Evolutionary conservation across 371 early-diverging fungal species (phyloP), one percentile per base, ranked within the genome.

Genomic region (Mortierella sp.): DNA sequence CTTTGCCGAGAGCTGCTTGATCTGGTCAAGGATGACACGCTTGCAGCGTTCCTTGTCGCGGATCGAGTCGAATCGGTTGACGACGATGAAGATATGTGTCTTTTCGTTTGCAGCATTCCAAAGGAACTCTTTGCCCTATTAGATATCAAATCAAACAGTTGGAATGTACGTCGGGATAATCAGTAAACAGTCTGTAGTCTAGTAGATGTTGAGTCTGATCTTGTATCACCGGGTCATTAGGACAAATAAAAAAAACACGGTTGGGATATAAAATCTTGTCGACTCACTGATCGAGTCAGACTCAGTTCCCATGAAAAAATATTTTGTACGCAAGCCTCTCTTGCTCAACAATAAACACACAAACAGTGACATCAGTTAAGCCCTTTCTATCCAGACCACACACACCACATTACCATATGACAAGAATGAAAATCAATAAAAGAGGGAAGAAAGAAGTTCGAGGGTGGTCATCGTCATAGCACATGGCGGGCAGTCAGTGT

Each of bases 21-120:
- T 97, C 87, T 99, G 99, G 57, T 96, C 95, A 22, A 99, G 88
- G 72, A 99, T 95, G 62, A 95, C 90, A 30, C 93, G 90, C 73
- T 93, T 93, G 88, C 98, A 98, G 62, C 96, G 93, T 69, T 96
- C 96, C 86, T 96, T 96, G 80, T 96, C 90, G 54, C 94, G 91
- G 83, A 99, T 99, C 26, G 91, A 90, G 84, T 99, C 99, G 78
- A 98, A 99, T 60, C 95, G 91, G 84, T 99, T 99, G 71, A 98
- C 97, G 45, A 98, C 97, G 76, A 98, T 96, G 72, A 99, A 99
- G 54, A 99, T 95, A 81, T 95, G 97, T 5, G 97, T 96, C 89
- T 99, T 99, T 86, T 99, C 99, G 79, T 96, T 96, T 58, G 96
- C 95, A 4, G 98, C 98, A 68, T 93, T 96, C 83, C 90, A 89